Percentiles rank a stretch among this genome's conserved stretches.
Conservation (phyloP, 169 alveolate genomes). For the Plasmodium vinckei region DNA sequence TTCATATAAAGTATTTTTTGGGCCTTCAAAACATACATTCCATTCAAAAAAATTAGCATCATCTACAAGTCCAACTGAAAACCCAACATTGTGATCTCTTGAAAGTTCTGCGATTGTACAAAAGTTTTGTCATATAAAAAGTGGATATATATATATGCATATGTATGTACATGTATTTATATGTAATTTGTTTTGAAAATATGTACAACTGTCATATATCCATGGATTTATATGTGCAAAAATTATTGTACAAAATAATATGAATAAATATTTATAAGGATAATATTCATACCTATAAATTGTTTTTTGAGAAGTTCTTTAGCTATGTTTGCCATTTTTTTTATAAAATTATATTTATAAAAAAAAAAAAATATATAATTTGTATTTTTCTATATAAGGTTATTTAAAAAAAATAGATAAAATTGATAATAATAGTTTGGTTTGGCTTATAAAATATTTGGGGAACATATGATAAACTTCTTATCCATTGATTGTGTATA, state of each 20-base stretch:
- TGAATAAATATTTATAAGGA: background rate
- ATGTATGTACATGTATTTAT: slow-evolving; percentile 3
- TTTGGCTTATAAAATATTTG: background rate
- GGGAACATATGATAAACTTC: background rate
- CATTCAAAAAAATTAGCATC: slow-evolving; percentile 93
- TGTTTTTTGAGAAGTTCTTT: slow-evolving; percentile 87
- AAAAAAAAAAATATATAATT: background rate
- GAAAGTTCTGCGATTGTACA: slow-evolving; percentile 81
- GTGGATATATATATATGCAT: background rate
- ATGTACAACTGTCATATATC: too few species aligned
- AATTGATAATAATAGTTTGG: background rate
- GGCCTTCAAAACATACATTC: slow-evolving; percentile 97
- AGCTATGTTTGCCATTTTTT: slow-evolving; percentile 84
- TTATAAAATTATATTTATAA: background rate
- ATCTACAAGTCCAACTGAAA: slow-evolving; percentile 97
- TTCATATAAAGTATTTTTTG: slow-evolving; percentile 96
- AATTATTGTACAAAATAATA: too few species aligned
- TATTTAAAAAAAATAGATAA: background rate
- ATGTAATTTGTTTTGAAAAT: background rate
- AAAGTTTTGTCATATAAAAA: background rate
- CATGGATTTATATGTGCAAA: background rate
- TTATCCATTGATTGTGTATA: background rate
- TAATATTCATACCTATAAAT: slow-evolving; percentile 80
- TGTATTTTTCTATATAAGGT: background rate
- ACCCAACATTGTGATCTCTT: slow-evolving; percentile 90